Evolutionary conservation across 1,139 yeast genomes (phyloP), one percentile per base, ranked within the genome.

Genomic region (Taphrina betulina): DNA sequence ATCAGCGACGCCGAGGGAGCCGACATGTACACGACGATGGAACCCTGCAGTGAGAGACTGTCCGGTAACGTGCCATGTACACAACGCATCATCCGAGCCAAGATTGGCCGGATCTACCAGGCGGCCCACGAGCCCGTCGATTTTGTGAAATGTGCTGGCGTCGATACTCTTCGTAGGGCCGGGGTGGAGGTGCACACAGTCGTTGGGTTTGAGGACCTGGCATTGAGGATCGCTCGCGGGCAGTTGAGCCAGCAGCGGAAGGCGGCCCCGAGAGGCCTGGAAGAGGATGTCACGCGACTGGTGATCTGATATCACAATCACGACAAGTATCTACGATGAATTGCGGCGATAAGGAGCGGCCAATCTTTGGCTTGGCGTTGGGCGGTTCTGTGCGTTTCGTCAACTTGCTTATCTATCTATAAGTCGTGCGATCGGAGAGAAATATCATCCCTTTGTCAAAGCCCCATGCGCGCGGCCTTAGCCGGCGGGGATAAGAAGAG

Each of bases 21-120:
- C 0, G 88, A 85, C 41, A 71, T 92, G 10, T 94, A 87, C 69
- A 92, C 98, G 0, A 87, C 97, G 0, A 94, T 94, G 98, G 99
- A 94, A 66, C 99, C 99, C 0, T 94, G 99, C 67, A 83, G 95
- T 1, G 78, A 79, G 58, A 75, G 99, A 57, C 73, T 92, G 37
- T 89, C 96, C 68, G 98, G 98, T 0, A 90, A 90, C 64, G 67
- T 76, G 54, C 96, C 98, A 0, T 92, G 99, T 70, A 82, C 81
- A 1, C 90, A 89, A 61, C 76, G 97, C 38, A 82, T 92, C 7
- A 66, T 88, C 42, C 73, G 70, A 1, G 64, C 69, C n/a, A 72
- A 75, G 1, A 83, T 92, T 59, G 76, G 75, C 31, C 79, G 92
- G 0, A 90, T 90, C 36, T 89, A 85, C 70, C 96, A 92, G 4